phyloP scores from a whole-genome alignment of 2,329 filamentous ascomycete species.

The Didymella glomerata region DNA sequence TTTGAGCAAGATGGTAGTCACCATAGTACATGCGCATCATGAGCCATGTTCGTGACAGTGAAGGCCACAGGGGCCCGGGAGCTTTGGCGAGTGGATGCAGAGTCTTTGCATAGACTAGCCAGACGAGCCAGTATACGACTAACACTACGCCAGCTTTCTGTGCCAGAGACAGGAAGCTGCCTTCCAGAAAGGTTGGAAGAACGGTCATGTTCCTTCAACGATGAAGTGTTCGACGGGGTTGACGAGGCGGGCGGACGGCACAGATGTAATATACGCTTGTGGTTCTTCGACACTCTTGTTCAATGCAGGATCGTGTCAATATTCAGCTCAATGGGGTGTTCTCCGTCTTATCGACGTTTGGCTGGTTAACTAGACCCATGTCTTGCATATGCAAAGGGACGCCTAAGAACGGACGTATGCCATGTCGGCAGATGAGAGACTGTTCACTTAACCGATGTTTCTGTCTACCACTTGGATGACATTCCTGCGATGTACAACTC shows the following conservation, averaged over 20 bases:
- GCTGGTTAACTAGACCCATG: not conserved
- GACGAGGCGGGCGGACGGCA: not conserved
- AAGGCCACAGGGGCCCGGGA: constrained; percentile 36
- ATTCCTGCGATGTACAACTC: not conserved
- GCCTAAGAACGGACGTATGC: not conserved
- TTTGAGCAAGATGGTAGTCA: constrained; percentile 29
- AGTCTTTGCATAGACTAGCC: constrained; percentile 28
- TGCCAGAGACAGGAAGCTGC: not conserved
- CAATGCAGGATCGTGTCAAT: not conserved
- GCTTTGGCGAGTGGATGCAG: constrained; percentile 35
- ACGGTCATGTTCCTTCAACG: not conserved
- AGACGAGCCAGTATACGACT: constrained; percentile 20
- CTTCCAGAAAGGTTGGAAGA: not conserved
- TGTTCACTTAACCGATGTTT: too few relatives aligned
- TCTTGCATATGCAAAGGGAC: constrained; percentile 7
- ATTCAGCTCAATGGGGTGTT: not conserved
- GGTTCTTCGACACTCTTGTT: not conserved
- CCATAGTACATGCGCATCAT: constrained; percentile 34
- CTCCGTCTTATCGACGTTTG: not conserved
- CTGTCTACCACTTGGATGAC: not conserved
- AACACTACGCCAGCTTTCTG: not conserved
- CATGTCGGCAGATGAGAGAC: too few relatives aligned
- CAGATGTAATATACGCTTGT: not conserved
- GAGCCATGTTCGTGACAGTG: constrained; percentile 37
- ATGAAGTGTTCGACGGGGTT: not conserved